Evolutionary conservation across 257 asterid genomes (phyloP).

Genomic region (Buddleja alternifolia): DNA sequence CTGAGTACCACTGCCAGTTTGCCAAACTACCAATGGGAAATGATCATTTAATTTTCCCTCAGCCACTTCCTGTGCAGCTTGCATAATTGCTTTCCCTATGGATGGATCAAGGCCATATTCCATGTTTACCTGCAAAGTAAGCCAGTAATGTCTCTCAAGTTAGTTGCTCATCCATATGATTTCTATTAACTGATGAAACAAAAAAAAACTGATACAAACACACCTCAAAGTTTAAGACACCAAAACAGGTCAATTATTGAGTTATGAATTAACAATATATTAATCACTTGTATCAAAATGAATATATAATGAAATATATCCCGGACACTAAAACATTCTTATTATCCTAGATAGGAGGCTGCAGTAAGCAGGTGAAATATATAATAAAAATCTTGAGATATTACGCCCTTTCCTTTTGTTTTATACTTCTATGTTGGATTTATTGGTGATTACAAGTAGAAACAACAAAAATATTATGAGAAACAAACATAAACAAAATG

Average conservation of each 20-base stretch:
- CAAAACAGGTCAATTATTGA: not conserved
- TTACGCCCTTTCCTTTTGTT: not conserved
- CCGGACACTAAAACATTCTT: not conserved
- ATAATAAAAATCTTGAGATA: slow-evolving; percentile 14
- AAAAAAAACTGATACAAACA: not conserved
- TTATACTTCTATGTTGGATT: not conserved
- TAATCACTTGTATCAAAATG: not conserved
- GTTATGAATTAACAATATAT: not conserved
- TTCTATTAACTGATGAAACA: not conserved
- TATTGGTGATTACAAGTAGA: slow-evolving; percentile 11
- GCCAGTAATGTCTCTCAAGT: slow-evolving; percentile 1
- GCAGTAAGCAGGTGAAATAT: not conserved
- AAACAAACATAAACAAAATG: slow-evolving; percentile 12
- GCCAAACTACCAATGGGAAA: slow-evolving; percentile 98
- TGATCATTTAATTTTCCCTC: slow-evolving; percentile 93
- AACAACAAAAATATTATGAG: not conserved
- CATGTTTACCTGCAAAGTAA: slow-evolving; percentile 71
- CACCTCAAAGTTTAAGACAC: not conserved
- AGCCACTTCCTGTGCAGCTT: slow-evolving; percentile 98
- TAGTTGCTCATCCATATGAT: not conserved
- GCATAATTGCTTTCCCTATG: slow-evolving; percentile 92
- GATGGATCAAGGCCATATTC: slow-evolving; percentile 94
- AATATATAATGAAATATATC: not conserved
- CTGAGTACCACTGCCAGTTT: slow-evolving; percentile 99
- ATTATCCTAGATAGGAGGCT: not conserved